phyloP scores from a whole-genome alignment of 106 monocot genomes.

The Dendrobium catenatum region DNA sequence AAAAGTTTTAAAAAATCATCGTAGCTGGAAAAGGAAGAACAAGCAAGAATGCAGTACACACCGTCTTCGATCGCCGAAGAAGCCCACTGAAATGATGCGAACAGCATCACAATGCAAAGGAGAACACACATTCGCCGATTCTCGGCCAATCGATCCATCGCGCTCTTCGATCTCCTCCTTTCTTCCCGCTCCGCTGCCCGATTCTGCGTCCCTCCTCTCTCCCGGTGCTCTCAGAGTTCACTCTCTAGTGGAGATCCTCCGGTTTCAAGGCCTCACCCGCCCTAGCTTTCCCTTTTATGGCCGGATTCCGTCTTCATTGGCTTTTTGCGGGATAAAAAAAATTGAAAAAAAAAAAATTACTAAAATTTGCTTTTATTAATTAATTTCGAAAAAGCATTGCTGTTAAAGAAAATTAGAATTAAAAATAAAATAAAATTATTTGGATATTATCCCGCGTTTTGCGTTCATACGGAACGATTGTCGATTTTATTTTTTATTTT shows the following conservation, averaged over 20 bases:
- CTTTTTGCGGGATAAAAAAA: background rate
- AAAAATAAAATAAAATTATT: no score
- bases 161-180: background rate
- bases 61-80: constrained; percentile 8
- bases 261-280: background rate
- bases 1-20: background rate
- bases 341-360: background rate
- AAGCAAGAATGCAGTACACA: constrained; percentile 1
- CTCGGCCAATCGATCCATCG: background rate
- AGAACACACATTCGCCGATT: background rate
- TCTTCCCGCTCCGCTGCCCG: background rate
- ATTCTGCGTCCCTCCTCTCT: background rate
- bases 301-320: constrained; percentile 1
- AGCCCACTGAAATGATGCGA: background rate
- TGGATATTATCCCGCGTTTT: no score
- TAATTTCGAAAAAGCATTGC: background rate
- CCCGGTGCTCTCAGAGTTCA: no score
- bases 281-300: constrained; percentile 6
- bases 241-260: background rate
- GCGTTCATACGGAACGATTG: no score
- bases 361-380: no score
- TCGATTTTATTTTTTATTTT: no score
- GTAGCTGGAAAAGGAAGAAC: background rate
- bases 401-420: background rate
- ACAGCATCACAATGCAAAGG: background rate